Percentiles rank a stretch among this genome's conserved stretches.
Conservation (phyloP, 345 rosid species). For the Salix exigua region DNA sequence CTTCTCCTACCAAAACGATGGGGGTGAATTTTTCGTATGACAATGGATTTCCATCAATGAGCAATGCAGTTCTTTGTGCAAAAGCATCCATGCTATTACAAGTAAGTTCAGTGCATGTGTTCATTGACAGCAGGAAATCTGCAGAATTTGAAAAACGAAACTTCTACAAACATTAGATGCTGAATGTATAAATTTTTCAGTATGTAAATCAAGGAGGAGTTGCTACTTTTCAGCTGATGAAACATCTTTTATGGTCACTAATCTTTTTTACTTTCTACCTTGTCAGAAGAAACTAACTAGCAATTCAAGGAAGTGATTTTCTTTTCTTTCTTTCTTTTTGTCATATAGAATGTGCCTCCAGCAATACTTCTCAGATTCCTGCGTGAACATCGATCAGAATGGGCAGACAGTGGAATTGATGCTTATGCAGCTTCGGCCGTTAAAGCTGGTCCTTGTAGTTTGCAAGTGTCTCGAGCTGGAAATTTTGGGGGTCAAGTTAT, state of each 20-base stretch:
- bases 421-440: conserved; percentile 92
- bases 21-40: conserved; percentile 72
- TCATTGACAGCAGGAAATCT: neutral
- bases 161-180: too few species aligned
- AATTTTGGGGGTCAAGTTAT: conserved; percentile 88
- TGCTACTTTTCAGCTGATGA: neutral
- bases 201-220: neutral
- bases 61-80: conserved; percentile 82
- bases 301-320: neutral
- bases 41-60: conserved; percentile 79
- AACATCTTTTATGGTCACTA: neutral
- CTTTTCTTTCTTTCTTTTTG: conserved; percentile 9
- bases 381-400: conserved; percentile 97
- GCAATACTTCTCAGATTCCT: conserved; percentile 85
- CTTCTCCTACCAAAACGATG: conserved; percentile 92
- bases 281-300: neutral
- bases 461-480: conserved; percentile 80
- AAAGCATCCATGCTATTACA: conserved; percentile 98
- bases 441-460: conserved; percentile 83
- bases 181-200: too few species aligned
- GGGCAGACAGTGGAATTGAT: conserved; percentile 97
- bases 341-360: conserved; percentile 84
- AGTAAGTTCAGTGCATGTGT: conserved; percentile 36
- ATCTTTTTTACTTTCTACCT: neutral
- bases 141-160: neutral